Conservation (phyloP, 2,329 filamentous ascomycete genomes). For the Colletotrichum musicola region DNA sequence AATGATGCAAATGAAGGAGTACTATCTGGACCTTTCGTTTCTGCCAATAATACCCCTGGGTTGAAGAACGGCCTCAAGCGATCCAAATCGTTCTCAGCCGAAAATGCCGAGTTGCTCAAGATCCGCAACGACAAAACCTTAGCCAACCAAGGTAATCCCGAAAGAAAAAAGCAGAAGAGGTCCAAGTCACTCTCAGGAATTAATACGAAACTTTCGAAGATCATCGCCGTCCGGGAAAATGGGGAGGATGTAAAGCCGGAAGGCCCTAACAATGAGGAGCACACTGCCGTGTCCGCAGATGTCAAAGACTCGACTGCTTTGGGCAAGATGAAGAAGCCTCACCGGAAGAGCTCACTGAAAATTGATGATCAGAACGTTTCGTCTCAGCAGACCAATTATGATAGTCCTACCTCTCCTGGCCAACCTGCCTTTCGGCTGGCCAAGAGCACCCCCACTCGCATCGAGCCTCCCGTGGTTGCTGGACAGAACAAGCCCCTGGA, state of each 20-base stretch:
- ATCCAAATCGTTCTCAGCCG: background rate
- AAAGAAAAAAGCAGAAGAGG: constrained; percentile 2
- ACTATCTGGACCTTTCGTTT: too few relatives aligned
- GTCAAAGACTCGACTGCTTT: background rate
- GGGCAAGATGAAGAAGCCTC: background rate
- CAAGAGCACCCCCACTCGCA: constrained; percentile 6
- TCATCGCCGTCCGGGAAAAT: too few relatives aligned
- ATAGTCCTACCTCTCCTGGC: background rate
- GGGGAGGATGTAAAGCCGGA: too few relatives aligned
- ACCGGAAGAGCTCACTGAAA: too few relatives aligned
- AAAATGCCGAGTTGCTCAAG: background rate
- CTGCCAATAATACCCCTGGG: too few relatives aligned
- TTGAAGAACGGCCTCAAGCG: background rate
- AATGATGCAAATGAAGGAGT: too few relatives aligned
- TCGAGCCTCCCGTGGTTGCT: background rate
- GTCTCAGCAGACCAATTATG: background rate
- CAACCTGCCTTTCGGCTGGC: background rate
- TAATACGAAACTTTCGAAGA: too few relatives aligned
- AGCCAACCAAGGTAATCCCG: background rate
- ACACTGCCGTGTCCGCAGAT: background rate
- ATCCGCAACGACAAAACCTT: background rate
- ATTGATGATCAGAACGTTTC: background rate
- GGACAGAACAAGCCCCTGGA: background rate
- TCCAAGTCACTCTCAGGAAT: too few relatives aligned
- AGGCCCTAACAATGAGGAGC: too few relatives aligned